A percentile compares a stretch with the other conserved stretches of the same genome.
phyloP scores from a whole-genome alignment of 2,329 filamentous ascomycete genomes.

The Talaromyces sp. region DNA sequence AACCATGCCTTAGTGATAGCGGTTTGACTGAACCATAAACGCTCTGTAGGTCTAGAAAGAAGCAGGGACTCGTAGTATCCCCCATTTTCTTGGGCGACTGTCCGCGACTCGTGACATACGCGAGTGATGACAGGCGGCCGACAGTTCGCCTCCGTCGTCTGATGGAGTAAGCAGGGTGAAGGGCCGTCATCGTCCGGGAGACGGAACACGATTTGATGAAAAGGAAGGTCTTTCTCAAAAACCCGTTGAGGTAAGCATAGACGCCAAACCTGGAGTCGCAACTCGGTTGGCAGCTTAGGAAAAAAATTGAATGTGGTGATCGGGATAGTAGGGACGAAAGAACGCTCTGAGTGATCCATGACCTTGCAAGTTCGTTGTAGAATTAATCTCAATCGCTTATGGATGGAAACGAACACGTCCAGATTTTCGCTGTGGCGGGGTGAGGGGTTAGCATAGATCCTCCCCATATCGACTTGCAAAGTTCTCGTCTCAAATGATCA shows the following conservation, averaged over 20 bases:
- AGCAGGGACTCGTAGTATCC: neutral
- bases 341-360: neutral
- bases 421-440: neutral
- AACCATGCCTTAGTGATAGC: neutral
- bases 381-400: neutral
- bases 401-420: neutral
- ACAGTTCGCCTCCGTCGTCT: neutral
- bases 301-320: neutral
- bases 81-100: neutral
- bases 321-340: neutral
- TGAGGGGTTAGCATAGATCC: neutral
- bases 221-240: neutral
- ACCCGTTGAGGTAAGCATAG: slow-evolving; percentile 3
- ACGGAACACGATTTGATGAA: neutral
- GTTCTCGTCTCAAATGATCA: too few relatives aligned
- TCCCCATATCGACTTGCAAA: too few relatives aligned
- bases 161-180: slow-evolving; percentile 2
- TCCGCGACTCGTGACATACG: slow-evolving; percentile 6
- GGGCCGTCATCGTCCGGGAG: neutral
- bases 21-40: neutral
- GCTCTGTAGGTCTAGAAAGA: neutral
- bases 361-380: neutral
- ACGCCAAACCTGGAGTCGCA: slow-evolving; percentile 6
- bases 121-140: slow-evolving; percentile 5
- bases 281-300: slow-evolving; percentile 3